Evolutionary conservation across 306 rosid genomes (phyloP), one percentile per base, ranked within the genome.

Genomic region (Trifolium dubium): DNA sequence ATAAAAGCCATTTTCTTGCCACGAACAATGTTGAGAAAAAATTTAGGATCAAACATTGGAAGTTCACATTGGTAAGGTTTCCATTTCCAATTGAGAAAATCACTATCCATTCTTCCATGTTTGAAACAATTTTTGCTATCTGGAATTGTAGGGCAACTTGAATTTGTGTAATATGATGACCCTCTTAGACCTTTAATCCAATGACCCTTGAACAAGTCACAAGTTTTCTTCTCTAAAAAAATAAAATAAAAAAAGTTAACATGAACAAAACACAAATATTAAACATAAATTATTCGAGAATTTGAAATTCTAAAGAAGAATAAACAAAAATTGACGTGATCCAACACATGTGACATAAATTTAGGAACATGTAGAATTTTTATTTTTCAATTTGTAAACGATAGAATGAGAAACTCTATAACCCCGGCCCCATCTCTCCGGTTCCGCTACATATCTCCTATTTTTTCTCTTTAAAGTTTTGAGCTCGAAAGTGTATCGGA

Each of bases 51-150:
- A 28, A 94, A 92, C 28, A 79, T 56, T 0, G 88, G 93, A 6
- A 94, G 88, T 3, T 92, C 88, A 8, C 99, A 92, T 5, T 86
- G 39, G 0, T 89, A 56, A 2, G 97, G 97, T 75, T 86, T 92
- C 97, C 99, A 92, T 88, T 78, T 88, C 99, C 99, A 94, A 43
- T 88, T 85, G n/a, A 94, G 86, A 61, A 88, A 94, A 79, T 81
- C 92, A 32, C 0, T 61, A 65, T 94, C 95, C 53, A 2, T 50
- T 71, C 99, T 88, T 5, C 99, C 99, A 1, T 92, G 74, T 37
- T 76, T 86, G 78, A 94, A 92, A 72, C 99, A 94, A 65, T 94
- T 88, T 78, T 92, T 90, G 8, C 92, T 83, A 0, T 89, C 92
- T 0, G 97, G 97, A 55, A 94, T 94, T 8, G 86, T 75, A 0